These are phyloP conservation scores for Leishmania gerbilli DNA, from an alignment of 208 protist species.

Conservation along the genomic window DNA sequence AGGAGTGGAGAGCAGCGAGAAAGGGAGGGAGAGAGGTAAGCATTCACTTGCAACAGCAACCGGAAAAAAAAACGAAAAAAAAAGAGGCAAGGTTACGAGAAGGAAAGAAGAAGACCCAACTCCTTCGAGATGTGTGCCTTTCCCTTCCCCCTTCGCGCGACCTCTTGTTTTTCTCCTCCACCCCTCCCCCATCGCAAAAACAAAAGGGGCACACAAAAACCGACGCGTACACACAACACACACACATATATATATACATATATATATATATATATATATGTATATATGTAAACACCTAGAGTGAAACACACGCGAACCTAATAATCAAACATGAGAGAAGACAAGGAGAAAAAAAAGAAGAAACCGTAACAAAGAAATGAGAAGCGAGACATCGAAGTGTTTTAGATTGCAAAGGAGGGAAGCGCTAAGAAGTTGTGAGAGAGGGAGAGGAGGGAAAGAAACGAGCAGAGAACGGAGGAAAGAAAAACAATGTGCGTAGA, in stretches of 20 bases:
- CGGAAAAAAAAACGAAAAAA: not conserved
- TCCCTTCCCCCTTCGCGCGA: not conserved
- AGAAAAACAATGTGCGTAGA: slow-evolving; percentile 1
- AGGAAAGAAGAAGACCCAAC: not conserved
- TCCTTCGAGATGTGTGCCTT: not conserved
- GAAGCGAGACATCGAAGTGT: not conserved
- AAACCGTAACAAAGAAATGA: not conserved
- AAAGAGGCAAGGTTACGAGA: not conserved
- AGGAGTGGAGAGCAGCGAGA: not conserved
- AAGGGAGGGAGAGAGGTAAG: too few species aligned
- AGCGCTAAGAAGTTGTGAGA: not conserved
- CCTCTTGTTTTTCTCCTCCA: not conserved
- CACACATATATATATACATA: not conserved
- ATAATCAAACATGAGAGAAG: not conserved
- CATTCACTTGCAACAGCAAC: not conserved
- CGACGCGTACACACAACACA: not conserved
- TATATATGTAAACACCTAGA: not conserved
- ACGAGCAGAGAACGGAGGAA: slow-evolving; percentile 6
- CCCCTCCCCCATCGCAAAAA: not conserved
- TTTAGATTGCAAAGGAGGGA: not conserved
- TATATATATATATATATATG: too few species aligned
- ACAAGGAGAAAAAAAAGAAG: not conserved
- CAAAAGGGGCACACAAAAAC: not conserved
- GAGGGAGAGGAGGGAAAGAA: not conserved
- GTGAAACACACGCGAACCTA: too few species aligned